Evolutionary conservation across 768 basidiomycete genomes (phyloP), one percentile per base, ranked within the genome.

Genomic region (Stropharia rugosoannulata): DNA sequence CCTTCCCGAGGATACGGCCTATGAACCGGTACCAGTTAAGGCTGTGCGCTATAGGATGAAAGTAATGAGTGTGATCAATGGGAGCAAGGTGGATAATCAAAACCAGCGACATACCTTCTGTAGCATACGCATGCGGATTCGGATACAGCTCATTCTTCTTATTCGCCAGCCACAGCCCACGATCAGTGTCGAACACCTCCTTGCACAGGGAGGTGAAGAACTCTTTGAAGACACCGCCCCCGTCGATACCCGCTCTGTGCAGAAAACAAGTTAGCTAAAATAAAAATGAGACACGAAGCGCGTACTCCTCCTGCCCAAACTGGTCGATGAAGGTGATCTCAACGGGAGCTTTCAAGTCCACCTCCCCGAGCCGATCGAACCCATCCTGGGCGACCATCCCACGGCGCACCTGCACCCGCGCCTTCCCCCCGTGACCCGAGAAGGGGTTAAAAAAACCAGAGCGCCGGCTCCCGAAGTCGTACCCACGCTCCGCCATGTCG

Each of bases 211-310:
- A 92, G 1, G 95, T 99, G 64, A 98, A 83, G 62, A 98, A 97
- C 69, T 98, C 97, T 68, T 98, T 99, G 78, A 97, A 98, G 4
- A 98, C 87, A 0, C 97, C 97, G 2, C 97, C 95, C 1, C 96
- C 95, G 60, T 98, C 96, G 32, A 98, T 96, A 0, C 95, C 96
- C 15, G 88, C 86, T 68, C 90, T 91, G 57, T 27, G 53, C 65
- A 68, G 32, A 43, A 29, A 19, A 12, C 47, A 42, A 54, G 46
- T 61, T 35, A 22, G 39, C 19, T 7, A 16, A 22, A 43, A 2
- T 39, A 39, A 10, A 47, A 15, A 11, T 19, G 49, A 15, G 11
- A 46, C 5, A 11, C 11, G 42, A 48, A 25, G 37, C 7, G 49
- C 60, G 70, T 65, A 95, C 92, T 96, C 92, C 62, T 84, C 84